phyloP scores from a whole-genome alignment of 345 rosid genomes.

The Isatis tinctoria region DNA sequence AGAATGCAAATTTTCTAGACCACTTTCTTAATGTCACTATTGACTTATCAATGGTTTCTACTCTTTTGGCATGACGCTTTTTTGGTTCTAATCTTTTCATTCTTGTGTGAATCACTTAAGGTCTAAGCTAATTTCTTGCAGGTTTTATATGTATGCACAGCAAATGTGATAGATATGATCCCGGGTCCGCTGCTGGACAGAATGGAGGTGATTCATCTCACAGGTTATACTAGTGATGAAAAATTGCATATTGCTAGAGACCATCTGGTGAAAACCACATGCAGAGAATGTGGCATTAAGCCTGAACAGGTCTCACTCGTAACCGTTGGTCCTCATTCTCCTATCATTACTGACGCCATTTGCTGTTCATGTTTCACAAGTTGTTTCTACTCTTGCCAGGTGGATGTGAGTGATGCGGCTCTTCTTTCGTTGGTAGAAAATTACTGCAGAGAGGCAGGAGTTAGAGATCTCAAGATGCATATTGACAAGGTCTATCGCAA shows the following conservation, averaged over 20 bases:
- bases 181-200: background rate
- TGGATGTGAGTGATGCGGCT: background rate
- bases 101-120: background rate
- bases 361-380: background rate
- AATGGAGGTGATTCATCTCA: background rate
- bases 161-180: background rate
- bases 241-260: background rate
- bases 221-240: background rate
- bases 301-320: background rate
- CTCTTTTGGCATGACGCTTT: slow-evolving; percentile 16
- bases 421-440: background rate
- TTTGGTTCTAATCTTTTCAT: no score
- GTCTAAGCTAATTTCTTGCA: background rate
- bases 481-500: background rate
- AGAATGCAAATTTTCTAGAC: slow-evolving; percentile 89
- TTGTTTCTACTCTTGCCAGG: background rate
- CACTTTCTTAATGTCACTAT: slow-evolving; percentile 89
- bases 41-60: background rate
- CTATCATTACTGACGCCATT: background rate
- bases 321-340: background rate
- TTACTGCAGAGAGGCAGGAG: background rate
- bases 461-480: background rate
- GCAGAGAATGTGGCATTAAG: slow-evolving; percentile 3
- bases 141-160: background rate
- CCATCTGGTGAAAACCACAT: background rate